Evolutionary conservation across 2,329 filamentous ascomycete species (phyloP).

Genomic region (Cercospora sp.): DNA sequence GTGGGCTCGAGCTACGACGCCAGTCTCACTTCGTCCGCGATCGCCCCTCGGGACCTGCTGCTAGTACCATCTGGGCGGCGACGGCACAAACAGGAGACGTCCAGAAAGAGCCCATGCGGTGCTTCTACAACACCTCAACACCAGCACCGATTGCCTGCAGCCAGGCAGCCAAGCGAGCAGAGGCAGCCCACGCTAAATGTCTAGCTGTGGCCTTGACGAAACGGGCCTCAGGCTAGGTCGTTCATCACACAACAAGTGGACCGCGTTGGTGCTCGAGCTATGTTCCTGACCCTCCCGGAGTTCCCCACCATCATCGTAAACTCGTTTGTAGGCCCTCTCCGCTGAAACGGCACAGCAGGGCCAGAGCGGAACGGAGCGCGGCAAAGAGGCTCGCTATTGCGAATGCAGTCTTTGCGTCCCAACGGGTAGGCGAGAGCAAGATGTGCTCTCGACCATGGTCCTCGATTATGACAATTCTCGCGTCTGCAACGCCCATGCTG

Average conservation of each 20-base stretch:
- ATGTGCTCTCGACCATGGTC: not conserved
- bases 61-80: not conserved
- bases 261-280: not conserved
- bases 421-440: not conserved
- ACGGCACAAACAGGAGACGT: slow-evolving; percentile 1
- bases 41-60: not conserved
- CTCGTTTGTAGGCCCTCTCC: not conserved
- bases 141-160: not conserved
- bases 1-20: not conserved
- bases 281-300: not conserved
- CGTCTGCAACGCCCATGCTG: not conserved
- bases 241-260: not conserved
- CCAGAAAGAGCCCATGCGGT: not conserved
- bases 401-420: not conserved
- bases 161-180: not conserved
- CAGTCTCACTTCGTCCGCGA: slow-evolving; percentile 1
- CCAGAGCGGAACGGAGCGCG: not conserved
- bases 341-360: not conserved
- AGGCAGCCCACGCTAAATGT: not conserved
- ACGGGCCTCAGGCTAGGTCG: not conserved
- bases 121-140: not conserved
- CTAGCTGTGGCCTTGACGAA: not conserved
- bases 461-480: not conserved
- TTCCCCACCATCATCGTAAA: not conserved
- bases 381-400: not conserved